phyloP scores from a whole-genome alignment of 768 basidiomycete genomes.

The Chalciporus piperatus region DNA sequence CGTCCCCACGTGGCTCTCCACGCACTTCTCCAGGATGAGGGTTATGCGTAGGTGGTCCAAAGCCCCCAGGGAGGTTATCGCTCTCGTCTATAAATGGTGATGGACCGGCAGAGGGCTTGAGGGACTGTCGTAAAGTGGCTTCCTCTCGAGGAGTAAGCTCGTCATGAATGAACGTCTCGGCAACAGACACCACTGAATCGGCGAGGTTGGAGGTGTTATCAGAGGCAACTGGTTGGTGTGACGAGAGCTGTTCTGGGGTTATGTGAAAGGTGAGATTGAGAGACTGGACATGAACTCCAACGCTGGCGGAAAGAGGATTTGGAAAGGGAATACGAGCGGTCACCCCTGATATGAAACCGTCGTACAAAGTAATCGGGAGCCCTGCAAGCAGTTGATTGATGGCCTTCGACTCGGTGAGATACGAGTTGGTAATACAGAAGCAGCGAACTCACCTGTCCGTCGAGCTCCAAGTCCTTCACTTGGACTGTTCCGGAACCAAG shows the following conservation, averaged over 20 bases:
- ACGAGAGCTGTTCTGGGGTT: slow-evolving; percentile 19
- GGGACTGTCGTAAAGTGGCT: slow-evolving; percentile 63
- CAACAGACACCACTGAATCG: slow-evolving; percentile 78
- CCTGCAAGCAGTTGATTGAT: slow-evolving; percentile 68
- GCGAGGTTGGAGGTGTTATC: slow-evolving; percentile 47
- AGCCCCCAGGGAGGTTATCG: slow-evolving; percentile 61
- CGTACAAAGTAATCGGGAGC: slow-evolving; percentile 64
- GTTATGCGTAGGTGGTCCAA: slow-evolving; percentile 50
- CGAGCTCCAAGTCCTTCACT: slow-evolving; percentile 78
- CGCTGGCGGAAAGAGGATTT: slow-evolving; percentile 71
- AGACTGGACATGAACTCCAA: slow-evolving; percentile 68
- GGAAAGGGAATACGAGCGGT: slow-evolving; percentile 83
- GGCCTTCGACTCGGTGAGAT: slow-evolving; percentile 47
- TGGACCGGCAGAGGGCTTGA: slow-evolving; percentile 45
- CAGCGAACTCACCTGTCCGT: slow-evolving; percentile 58
- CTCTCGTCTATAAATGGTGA: slow-evolving; percentile 33
- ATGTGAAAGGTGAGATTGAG: slow-evolving; percentile 66
- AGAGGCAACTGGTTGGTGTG: slow-evolving; percentile 10
- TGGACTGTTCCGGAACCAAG: slow-evolving; percentile 90
- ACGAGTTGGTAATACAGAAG: slow-evolving; percentile 4
- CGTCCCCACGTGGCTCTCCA: slow-evolving; percentile 35
- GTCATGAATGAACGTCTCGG: slow-evolving; percentile 83
- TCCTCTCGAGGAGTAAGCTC: slow-evolving; percentile 75
- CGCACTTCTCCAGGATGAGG: slow-evolving; percentile 34
- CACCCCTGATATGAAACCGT: slow-evolving; percentile 72